These are phyloP conservation scores for Musa itinerans DNA, from an alignment of 176 grass and related monocot species.

Conservation along the genomic window DNA sequence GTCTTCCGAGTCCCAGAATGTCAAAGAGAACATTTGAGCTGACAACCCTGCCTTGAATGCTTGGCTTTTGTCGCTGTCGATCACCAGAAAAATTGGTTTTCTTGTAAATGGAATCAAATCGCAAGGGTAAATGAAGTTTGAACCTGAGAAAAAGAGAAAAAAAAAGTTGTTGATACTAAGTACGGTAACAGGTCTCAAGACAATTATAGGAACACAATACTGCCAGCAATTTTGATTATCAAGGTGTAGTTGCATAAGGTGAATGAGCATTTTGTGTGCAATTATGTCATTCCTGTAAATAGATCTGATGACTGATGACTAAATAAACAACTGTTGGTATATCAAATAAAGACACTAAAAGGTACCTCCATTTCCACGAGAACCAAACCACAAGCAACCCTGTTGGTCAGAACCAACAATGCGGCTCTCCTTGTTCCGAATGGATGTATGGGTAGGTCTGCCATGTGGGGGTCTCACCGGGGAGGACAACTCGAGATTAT, in stretches of 20 bases:
- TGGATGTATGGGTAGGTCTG: slow-evolving; percentile 1
- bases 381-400: slow-evolving; percentile 59
- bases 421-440: neutral
- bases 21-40: slow-evolving; percentile 25
- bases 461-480: slow-evolving; percentile 8
- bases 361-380: slow-evolving; percentile 61
- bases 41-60: slow-evolving; percentile 99
- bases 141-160: slow-evolving; percentile 40
- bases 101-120: slow-evolving; percentile 98
- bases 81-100: slow-evolving; percentile 81
- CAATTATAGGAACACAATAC: neutral
- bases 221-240: neutral
- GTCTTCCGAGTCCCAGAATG: neutral
- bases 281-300: neutral
- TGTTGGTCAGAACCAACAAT: slow-evolving; percentile 24
- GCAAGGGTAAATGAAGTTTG: slow-evolving; percentile 73
- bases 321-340: neutral
- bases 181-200: neutral
- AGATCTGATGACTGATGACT: neutral
- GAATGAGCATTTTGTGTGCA: neutral
- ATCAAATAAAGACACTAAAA: slow-evolving; percentile 13
- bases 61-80: slow-evolving; percentile 65
- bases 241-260: neutral
- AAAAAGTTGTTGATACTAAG: neutral
- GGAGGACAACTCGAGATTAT: slow-evolving; percentile 52